A percentile compares a stretch with the other conserved stretches of the same genome.
These are phyloP conservation scores for Dissophora globulifera DNA, from an alignment of 192 early-diverging fungal genomes.

Conservation along the genomic window DNA sequence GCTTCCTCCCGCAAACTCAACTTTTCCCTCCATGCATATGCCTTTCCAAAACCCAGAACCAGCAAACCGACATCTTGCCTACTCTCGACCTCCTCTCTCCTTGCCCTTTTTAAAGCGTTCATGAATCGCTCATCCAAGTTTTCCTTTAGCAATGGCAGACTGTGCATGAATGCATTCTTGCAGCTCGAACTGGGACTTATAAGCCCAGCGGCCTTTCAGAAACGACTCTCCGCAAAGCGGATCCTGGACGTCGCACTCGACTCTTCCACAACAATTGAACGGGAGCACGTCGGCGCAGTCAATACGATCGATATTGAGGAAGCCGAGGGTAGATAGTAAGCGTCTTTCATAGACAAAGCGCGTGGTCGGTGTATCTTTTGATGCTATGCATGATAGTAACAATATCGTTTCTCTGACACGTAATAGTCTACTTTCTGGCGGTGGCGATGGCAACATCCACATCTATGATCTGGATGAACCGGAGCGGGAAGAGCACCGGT, in stretches of 20 bases:
- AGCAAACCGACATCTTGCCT: neutral
- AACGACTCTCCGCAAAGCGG: constrained; percentile 9
- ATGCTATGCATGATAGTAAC: too few species aligned
- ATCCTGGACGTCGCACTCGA: constrained; percentile 30
- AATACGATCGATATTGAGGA: constrained; percentile 64
- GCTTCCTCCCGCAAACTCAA: too few species aligned
- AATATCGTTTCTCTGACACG: neutral
- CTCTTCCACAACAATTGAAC: constrained; percentile 25
- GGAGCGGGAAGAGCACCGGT: constrained; percentile 33
- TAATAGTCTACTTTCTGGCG: constrained; percentile 67
- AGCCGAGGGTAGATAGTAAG: constrained; percentile 68
- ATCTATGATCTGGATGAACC: constrained; percentile 71
- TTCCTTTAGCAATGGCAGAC: neutral
- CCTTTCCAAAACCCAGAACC: neutral
- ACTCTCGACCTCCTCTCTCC: neutral
- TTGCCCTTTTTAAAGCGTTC: neutral
- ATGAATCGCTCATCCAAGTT: neutral
- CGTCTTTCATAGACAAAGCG: neutral
- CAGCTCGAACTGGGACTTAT: constrained; percentile 19
- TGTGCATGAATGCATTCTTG: constrained; percentile 10
- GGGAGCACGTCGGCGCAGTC: constrained; percentile 52
- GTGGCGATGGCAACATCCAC: constrained; percentile 66
- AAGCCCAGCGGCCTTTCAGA: constrained; percentile 4
- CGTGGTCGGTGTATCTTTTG: too few species aligned
- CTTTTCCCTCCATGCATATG: neutral